A percentile compares a stretch with the other conserved stretches of the same genome.
Conservation (phyloP, 1,284 basidiomycete species). For the Schizopora paradoxa region DNA sequence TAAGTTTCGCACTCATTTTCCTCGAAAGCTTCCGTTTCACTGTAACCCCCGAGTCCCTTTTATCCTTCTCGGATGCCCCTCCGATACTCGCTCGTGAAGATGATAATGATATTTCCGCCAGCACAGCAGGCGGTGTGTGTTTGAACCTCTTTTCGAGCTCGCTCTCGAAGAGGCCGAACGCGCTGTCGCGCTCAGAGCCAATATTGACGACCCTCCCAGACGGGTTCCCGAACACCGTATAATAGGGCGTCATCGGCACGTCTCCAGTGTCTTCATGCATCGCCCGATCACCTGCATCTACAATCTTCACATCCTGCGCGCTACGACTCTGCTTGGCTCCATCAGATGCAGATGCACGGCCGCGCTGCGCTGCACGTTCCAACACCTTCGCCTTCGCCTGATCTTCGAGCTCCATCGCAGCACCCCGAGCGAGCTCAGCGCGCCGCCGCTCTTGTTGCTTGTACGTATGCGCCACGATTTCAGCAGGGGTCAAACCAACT, state of each 20-base stretch:
- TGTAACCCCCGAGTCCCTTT: not conserved
- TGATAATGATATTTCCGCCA: constrained; percentile 8
- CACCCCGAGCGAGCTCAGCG: constrained; percentile 21
- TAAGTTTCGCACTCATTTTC: constrained; percentile 46
- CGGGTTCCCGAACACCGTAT: constrained; percentile 47
- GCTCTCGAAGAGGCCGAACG: constrained; percentile 20
- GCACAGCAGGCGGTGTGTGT: constrained; percentile 12
- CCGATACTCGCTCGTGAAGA: constrained; percentile 8
- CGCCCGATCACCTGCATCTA: constrained; percentile 13
- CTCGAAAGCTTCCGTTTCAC: constrained; percentile 33
- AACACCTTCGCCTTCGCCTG: constrained; percentile 13
- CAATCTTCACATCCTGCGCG: constrained; percentile 20
- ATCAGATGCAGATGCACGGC: constrained; percentile 16
- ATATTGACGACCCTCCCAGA: constrained; percentile 41
- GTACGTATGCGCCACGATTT: constrained; percentile 52
- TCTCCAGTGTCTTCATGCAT: constrained; percentile 4
- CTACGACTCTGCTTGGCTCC: constrained; percentile 2
- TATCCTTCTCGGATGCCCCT: constrained; percentile 3
- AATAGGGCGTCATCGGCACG: constrained; percentile 36
- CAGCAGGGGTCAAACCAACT: constrained; percentile 46
- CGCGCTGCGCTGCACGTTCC: constrained; percentile 11
- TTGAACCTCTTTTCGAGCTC: constrained; percentile 6
- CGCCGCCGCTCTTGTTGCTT: constrained; percentile 44
- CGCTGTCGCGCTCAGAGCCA: constrained; percentile 36
- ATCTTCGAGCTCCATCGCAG: constrained; percentile 17